These are phyloP conservation scores for Haberlea rhodopensis DNA, from an alignment of 257 asterid genomes.

Conservation along the genomic window DNA sequence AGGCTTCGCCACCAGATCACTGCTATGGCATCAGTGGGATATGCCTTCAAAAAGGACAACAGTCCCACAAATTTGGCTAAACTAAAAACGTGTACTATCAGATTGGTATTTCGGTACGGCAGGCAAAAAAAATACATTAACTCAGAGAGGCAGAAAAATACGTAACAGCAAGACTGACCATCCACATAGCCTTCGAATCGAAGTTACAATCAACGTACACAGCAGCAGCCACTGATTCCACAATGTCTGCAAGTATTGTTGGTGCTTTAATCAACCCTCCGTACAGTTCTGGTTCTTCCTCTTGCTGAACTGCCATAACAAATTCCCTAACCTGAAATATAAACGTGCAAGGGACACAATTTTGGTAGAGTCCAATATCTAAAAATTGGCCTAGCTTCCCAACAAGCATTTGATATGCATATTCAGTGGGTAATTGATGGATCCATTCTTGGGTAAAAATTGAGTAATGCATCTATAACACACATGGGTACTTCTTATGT, in stretches of 20 bases:
- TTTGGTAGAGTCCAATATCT: constrained; percentile 33
- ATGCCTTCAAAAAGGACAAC: neutral
- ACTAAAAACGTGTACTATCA: neutral
- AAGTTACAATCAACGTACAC: constrained; percentile 44
- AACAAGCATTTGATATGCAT: constrained; percentile 29
- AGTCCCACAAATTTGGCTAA: neutral
- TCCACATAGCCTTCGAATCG: constrained; percentile 42
- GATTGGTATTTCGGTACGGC: neutral
- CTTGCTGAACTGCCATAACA: constrained; percentile 44
- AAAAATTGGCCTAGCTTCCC: constrained; percentile 32
- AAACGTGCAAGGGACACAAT: constrained; percentile 25
- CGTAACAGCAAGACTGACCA: constrained; percentile 29
- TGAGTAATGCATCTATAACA: neutral
- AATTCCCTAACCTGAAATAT: constrained; percentile 64
- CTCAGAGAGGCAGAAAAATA: neutral
- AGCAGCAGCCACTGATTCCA: constrained; percentile 78
- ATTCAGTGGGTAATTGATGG: constrained; percentile 1
- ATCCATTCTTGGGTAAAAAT: neutral
- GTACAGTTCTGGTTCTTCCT: constrained; percentile 47
- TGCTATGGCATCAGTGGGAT: neutral
- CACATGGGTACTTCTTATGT: neutral
- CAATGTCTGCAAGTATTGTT: constrained; percentile 78
- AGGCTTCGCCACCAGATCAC: neutral
- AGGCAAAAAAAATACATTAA: neutral
- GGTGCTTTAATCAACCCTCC: constrained; percentile 83